phyloP scores from a whole-genome alignment of 352 stramenopile species.

The Globisporangium spiculum region DNA sequence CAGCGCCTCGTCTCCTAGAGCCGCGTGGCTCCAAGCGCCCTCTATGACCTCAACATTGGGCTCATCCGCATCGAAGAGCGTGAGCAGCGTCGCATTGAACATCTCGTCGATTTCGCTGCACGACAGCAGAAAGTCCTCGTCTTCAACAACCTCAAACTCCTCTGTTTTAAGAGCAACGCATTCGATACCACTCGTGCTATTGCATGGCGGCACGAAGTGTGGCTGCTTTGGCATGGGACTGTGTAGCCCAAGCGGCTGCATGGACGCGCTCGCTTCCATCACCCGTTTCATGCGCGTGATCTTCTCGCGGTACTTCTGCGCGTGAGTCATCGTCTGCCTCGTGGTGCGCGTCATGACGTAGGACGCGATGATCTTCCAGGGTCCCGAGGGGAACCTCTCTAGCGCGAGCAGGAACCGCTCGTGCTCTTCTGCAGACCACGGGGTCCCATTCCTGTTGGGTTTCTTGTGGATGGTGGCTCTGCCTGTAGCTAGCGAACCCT shows the following conservation, averaged over 20 bases:
- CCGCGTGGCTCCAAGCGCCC: background rate
- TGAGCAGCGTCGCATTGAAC: background rate
- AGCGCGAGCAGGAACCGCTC: too few relatives aligned
- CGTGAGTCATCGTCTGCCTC: conserved; percentile 38
- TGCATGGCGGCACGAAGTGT: background rate
- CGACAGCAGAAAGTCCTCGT: background rate
- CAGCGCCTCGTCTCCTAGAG: background rate
- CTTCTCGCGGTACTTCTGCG: conserved; percentile 37
- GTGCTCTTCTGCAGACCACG: too few relatives aligned
- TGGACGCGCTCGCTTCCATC: background rate
- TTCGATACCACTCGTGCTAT: background rate
- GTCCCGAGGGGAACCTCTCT: background rate
- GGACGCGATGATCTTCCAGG: background rate
- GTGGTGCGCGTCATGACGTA: conserved; percentile 24
- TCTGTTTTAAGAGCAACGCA: background rate
- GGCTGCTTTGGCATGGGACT: background rate
- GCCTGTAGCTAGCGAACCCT: background rate
- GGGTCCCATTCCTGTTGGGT: background rate
- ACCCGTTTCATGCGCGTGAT: background rate
- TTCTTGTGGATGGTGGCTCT: background rate
- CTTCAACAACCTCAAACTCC: background rate
- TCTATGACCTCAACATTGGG: background rate
- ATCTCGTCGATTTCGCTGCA: background rate
- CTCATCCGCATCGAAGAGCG: background rate
- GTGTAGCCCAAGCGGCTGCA: background rate